These are phyloP conservation scores for Cyclotella baltica DNA, from an alignment of 108 stramenopile genomes.

Conservation along the genomic window DNA sequence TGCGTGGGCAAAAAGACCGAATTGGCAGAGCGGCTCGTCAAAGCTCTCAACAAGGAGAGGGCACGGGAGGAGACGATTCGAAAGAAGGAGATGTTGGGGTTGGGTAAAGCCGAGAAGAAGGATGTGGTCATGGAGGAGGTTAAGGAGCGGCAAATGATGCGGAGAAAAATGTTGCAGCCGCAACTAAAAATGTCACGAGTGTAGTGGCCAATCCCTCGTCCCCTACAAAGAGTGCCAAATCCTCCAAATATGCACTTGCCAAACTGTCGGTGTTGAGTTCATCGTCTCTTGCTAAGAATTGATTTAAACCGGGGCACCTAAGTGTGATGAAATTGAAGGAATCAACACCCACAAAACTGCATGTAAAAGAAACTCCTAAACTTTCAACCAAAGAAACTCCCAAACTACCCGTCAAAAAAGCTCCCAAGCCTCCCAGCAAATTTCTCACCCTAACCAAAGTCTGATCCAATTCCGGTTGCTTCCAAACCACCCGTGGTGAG, in stretches of 20 bases:
- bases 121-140: slow-evolving; percentile 7
- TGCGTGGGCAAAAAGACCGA: slow-evolving; percentile 1
- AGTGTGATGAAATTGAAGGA: too few relatives aligned
- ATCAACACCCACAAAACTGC: too few relatives aligned
- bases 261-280: too few relatives aligned
- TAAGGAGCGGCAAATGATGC: too few relatives aligned
- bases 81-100: background rate
- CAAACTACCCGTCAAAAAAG: background rate
- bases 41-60: background rate
- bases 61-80: background rate
- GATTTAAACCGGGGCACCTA: too few relatives aligned
- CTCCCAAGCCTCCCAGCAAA: background rate
- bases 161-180: too few relatives aligned
- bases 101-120: background rate
- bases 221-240: too few relatives aligned
- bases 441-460: background rate
- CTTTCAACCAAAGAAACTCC: slow-evolving; percentile 1
- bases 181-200: too few relatives aligned
- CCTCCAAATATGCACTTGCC: too few relatives aligned
- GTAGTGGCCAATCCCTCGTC: too few relatives aligned
- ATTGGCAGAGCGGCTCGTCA: background rate
- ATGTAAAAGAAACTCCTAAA: too few relatives aligned
- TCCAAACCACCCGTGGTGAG: background rate
- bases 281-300: too few relatives aligned
- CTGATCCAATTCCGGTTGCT: background rate